Percentiles rank a stretch among this genome's conserved stretches.
Evolutionary conservation across 1,284 basidiomycete genomes (phyloP).

Genomic region (Moniliophthora roreri): DNA sequence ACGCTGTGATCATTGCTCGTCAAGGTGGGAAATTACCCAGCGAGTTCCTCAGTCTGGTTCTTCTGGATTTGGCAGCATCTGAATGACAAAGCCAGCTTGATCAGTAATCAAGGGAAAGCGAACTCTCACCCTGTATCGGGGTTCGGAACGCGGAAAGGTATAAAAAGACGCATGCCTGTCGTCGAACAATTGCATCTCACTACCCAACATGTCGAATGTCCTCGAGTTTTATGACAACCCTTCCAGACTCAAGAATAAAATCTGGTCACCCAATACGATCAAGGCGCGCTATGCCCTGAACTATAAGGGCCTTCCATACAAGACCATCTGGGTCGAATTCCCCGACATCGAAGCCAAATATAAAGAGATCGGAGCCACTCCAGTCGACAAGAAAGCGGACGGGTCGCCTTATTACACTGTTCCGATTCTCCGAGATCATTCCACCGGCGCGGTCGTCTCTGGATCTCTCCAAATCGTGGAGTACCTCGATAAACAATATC

Average conservation of each 20-base stretch:
- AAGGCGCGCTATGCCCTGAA: constrained; percentile 14
- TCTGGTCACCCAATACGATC: constrained; percentile 24
- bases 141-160: too few relatives aligned
- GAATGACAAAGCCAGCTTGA: too few relatives aligned
- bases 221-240: constrained; percentile 24
- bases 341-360: constrained; percentile 6
- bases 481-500: constrained; percentile 34
- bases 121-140: too few relatives aligned
- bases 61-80: too few relatives aligned
- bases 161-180: too few relatives aligned
- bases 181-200: constrained; percentile 1
- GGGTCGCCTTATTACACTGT: constrained; percentile 22
- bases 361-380: constrained; percentile 16
- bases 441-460: constrained; percentile 22
- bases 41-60: too few relatives aligned
- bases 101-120: too few relatives aligned
- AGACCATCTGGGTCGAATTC: constrained; percentile 7
- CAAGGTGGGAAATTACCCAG: too few relatives aligned
- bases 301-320: constrained; percentile 7
- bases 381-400: constrained; percentile 15
- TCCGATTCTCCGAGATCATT: constrained; percentile 18
- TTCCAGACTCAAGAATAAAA: constrained; percentile 12
- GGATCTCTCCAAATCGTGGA: constrained; percentile 30
- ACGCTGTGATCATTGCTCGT: too few relatives aligned
- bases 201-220: not conserved